phyloP scores from a whole-genome alignment of 1,139 yeast genomes.

The Saccharomyces hybrid region DNA sequence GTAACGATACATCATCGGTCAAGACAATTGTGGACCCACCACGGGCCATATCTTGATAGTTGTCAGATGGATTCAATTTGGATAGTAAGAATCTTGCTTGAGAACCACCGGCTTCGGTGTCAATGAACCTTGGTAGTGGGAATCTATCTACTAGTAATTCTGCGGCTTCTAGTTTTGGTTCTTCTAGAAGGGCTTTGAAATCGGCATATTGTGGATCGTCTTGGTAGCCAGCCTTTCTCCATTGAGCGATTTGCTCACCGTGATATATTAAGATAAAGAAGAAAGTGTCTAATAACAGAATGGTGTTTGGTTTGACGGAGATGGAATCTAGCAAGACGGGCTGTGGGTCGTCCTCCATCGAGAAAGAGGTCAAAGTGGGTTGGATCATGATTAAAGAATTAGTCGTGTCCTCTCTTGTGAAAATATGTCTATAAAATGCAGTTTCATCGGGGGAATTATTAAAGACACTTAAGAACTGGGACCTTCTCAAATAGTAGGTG shows the following conservation, averaged over 20 bases:
- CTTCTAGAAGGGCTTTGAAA: slow-evolving; percentile 77
- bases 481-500: slow-evolving; percentile 90
- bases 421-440: slow-evolving; percentile 90
- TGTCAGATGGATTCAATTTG: slow-evolving; percentile 87
- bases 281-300: slow-evolving; percentile 84
- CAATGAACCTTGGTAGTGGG: slow-evolving; percentile 94
- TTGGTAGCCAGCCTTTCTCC: slow-evolving; percentile 95
- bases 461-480: slow-evolving; percentile 93
- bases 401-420: slow-evolving; percentile 83
- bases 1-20: slow-evolving; percentile 90
- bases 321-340: slow-evolving; percentile 94
- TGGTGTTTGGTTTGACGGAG: slow-evolving; percentile 82
- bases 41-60: slow-evolving; percentile 57
- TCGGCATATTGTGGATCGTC: slow-evolving; percentile 84
- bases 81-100: slow-evolving; percentile 96
- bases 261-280: slow-evolving; percentile 94
- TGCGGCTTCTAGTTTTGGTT: slow-evolving; percentile 89
- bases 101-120: slow-evolving; percentile 95
- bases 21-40: slow-evolving; percentile 70
- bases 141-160: slow-evolving; percentile 85
- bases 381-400: slow-evolving; percentile 96
- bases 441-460: slow-evolving; percentile 98
- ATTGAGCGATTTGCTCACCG: slow-evolving; percentile 89
- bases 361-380: slow-evolving; percentile 85
- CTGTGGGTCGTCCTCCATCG: slow-evolving; percentile 78